Base-by-base conservation (phyloP, 2,329 filamentous ascomycete genomes). In the Pseudogymnoascus sp. region DNA sequence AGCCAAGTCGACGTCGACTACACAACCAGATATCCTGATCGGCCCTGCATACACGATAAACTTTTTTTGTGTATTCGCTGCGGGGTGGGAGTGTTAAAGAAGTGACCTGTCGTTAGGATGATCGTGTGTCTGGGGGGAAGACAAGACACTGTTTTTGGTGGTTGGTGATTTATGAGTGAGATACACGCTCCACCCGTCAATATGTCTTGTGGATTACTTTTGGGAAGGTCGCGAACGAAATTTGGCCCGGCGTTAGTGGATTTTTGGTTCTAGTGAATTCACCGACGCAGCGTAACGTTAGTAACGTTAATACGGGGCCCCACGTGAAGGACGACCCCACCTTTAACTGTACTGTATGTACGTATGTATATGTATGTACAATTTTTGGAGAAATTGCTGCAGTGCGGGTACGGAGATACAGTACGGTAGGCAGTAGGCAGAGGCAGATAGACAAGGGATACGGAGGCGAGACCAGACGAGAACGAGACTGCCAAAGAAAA, bases 61-160 rank as follows among this genome's bases (percentile, higher is more conserved):
- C n/a, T 3, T 22, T 54, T n/a, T 54, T 32, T 22, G 28, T 54
- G 28, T 54, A 12, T 32, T 16, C 30, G n/a, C 47, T 54, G 47
- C 28, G 12, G 47, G 47, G 25, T 25, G 32, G n/a, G n/a, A 14
- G 2, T 16, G 28, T 54, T 32, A 54, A 32, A 14, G 22, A 47
- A 35, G 41, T 28, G 47, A 54, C 47, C 47, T 54, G 28, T 54
- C 47, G 47, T 32, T 18, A 43, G 11, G 22, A 50, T 28, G 47
- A 18, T 54, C 30, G n/a, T 30, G 2, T 32, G 43, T 54, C 43
- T 54, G 43, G 25, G 28, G 47, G 3, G 9, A 54, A 50, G 43
- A 32, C 47, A 54, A 54, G 47, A 54, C 47, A 54, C n/a, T 54
- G 47, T 54, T 54, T 54, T 54, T 54, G 47, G 47, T 32, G 47